phyloP scores from a whole-genome alignment of 179 eudicot genomes.

The Beta corolliflora region DNA sequence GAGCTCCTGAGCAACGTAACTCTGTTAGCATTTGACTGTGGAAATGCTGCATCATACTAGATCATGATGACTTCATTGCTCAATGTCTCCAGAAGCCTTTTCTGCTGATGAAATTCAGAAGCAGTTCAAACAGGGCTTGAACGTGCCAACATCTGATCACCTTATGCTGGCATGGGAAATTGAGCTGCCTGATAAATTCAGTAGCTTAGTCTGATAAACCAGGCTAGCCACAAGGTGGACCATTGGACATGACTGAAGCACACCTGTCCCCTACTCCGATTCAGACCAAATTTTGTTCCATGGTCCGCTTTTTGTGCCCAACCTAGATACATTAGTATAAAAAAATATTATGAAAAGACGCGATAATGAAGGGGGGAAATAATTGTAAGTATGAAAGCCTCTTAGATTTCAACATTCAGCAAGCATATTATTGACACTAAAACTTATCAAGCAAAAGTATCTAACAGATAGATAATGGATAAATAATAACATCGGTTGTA shows the following conservation, averaged over 20 bases:
- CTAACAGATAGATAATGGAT: neutral
- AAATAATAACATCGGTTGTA: neutral
- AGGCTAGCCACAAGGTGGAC: conserved; percentile 17
- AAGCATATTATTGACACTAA: neutral
- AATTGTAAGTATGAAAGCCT: neutral
- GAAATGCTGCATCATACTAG: neutral
- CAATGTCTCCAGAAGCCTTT: conserved; percentile 2
- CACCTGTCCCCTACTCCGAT: conserved; percentile 29
- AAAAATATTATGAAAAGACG: neutral
- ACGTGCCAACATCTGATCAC: neutral
- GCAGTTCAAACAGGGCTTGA: neutral
- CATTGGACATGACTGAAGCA: neutral
- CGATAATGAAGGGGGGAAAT: neutral
- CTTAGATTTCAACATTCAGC: neutral
- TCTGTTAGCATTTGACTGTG: neutral
- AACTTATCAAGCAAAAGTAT: neutral
- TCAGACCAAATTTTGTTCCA: conserved; percentile 72
- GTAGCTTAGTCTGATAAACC: neutral
- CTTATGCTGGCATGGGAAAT: neutral
- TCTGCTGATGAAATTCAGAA: conserved; percentile 10
- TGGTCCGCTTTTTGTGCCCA: conserved; percentile 72
- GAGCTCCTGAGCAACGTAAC: conserved; percentile 2
- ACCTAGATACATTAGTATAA: conserved; percentile 38
- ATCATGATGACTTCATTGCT: neutral
- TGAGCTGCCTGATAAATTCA: neutral